Conservation (phyloP, 1,284 basidiomycete species). For the Flammula alnicola region DNA sequence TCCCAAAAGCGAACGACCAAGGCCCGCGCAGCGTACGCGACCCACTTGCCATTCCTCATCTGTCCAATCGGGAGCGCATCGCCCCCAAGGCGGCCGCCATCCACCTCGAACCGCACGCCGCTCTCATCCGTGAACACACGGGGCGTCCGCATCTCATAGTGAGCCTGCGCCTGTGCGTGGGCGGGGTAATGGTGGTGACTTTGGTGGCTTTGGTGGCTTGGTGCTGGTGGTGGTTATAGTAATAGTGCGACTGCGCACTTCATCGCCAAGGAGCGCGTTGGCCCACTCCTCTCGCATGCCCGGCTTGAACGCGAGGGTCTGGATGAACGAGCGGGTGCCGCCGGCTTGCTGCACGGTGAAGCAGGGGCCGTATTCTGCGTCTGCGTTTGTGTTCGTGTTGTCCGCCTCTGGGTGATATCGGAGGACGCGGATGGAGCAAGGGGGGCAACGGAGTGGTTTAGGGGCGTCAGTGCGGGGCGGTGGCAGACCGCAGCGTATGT, state of each 20-base stretch:
- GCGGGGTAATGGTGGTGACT: too few species aligned
- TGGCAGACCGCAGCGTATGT: constrained; percentile 43
- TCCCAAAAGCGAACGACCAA: constrained; percentile 87
- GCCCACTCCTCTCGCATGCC: constrained; percentile 57
- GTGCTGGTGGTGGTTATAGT: constrained; percentile 11
- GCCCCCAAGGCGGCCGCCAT: constrained; percentile 24
- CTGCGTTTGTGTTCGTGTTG: constrained; percentile 11
- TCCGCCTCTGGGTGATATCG: constrained; percentile 15
- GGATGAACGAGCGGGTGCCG: constrained; percentile 47
- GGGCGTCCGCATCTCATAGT: constrained; percentile 3
- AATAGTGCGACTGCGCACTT: constrained; percentile 14
- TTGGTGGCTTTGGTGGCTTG: too few species aligned
- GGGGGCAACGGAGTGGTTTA: too few species aligned
- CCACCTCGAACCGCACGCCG: constrained; percentile 38
- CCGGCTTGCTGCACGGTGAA: constrained; percentile 30
- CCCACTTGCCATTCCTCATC: constrained; percentile 78
- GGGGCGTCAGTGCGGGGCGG: too few species aligned
- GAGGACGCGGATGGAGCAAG: too few species aligned
- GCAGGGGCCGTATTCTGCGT: constrained; percentile 15
- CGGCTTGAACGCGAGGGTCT: constrained; percentile 64
- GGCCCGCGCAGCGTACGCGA: constrained; percentile 84
- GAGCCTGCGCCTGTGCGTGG: too few species aligned
- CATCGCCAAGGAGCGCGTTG: constrained; percentile 41
- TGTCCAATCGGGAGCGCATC: constrained; percentile 34
- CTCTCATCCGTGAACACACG: constrained; percentile 28